Evolutionary conservation across 345 rosid species (phyloP), one percentile per base, ranked within the genome.

Genomic region (Cardamine chenopodiifolia): DNA sequence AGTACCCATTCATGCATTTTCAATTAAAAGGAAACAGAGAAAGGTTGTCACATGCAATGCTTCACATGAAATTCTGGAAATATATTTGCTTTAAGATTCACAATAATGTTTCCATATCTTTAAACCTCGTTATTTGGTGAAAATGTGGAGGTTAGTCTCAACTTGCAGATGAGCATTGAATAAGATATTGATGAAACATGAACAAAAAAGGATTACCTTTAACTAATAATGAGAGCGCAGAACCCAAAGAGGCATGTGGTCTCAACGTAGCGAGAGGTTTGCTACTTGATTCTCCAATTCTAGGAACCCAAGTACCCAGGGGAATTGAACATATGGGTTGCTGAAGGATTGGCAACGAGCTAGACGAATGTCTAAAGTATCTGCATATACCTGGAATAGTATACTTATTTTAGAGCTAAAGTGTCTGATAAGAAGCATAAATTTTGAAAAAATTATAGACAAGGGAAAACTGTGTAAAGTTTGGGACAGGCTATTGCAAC

Each of bases 251-350:
- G 52, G 97, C 86, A 70, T 86, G 82, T 73, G 91, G 95, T 79
- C 83, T 87, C 82, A 89, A 75, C 79, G 83, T 85, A 26, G 91
- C 89, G 59, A 89, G 78, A 11, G 88, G 85, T n/a, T 79, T 80
- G 55, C 85, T 70, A 75, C 82, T 88, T 71, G 92, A 71, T 73
- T 92, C 97, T 54, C 96, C 96, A 52, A 95, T 87, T 80, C 82
- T 84, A 10, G 94, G 98, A 81, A 95, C 96, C 97, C 98, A 89
- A 32, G 98, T 89, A 48, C 99, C 98, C 70, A 92, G 77, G 57
- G 81, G 92, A 72, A 95, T 79, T 74, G 94, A 83, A 85, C 83
- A 85, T 67, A 95, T 77, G 34, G 97, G 93, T 45, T 84, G 97
- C 80, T 92, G 92, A 78, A 95, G 96, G 81, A 95, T 77, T 13